Conservation (phyloP, 106 monocot species). For the Narthecium ossifragum region DNA sequence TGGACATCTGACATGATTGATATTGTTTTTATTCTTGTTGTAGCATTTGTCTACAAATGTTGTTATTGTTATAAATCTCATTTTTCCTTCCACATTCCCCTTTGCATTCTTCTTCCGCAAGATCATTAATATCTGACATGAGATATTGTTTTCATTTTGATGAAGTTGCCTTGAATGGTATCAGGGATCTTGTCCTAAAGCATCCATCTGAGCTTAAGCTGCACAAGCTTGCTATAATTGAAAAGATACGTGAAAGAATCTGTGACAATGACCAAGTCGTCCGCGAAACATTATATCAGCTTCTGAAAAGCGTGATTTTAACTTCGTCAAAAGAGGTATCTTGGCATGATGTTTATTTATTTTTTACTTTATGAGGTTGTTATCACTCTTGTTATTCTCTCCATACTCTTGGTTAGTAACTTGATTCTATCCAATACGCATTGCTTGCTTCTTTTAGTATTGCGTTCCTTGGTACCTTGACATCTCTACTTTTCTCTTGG, state of each 20-base stretch:
- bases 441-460: no score
- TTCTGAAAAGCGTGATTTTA: conserved; percentile 70
- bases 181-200: conserved; percentile 68
- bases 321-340: conserved; percentile 64
- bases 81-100: no score
- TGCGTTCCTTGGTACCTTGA: no score
- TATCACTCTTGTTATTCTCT: no score
- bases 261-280: conserved; percentile 74
- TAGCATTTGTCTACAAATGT: no score
- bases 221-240: conserved; percentile 58
- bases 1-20: no score
- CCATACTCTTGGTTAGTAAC: no score
- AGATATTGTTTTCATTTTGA: conserved; percentile 1
- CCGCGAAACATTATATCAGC: conserved; percentile 58
- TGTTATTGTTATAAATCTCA: no score
- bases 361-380: conserved; percentile 1
- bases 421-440: no score
- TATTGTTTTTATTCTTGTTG: no score
- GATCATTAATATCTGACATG: not conserved
- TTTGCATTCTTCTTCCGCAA: not conserved
- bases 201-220: conserved; percentile 75
- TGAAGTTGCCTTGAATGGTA: conserved; percentile 82
- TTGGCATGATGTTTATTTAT: not conserved
- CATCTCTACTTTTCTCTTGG: no score
- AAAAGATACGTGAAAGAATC: conserved; percentile 81